Evolutionary conservation across 2,329 filamentous ascomycete genomes (phyloP), one percentile per base, ranked within the genome.

Genomic region (Phaeophleospora eucalypticola): DNA sequence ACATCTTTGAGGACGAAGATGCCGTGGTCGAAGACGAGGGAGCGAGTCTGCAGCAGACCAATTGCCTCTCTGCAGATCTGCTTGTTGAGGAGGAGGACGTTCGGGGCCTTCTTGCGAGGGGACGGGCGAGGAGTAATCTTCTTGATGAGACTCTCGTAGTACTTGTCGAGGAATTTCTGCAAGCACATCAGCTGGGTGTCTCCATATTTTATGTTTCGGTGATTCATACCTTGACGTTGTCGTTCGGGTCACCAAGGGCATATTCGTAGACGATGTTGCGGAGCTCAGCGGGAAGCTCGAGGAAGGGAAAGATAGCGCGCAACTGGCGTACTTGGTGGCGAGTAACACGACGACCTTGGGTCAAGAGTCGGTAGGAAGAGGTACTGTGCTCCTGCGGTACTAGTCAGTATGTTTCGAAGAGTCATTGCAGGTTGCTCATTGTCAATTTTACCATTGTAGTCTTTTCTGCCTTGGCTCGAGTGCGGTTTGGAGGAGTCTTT

Each of bases 21-120:
- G 33, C 63, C 63, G 36, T 64, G 62, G 4, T 60, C 41, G 41
- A 69, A 58, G 14, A 43, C 50, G 40, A 67, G 8, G 17, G 18
- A 16, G 21, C 37, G 40, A n/a, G 17, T 24, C 14, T 19, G 17
- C 34, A 54, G 51, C 8, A 63, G 37, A 36, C 51, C 48, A 1
- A 61, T 46, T 20, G 51, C 60, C 48, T 70, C 68, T 4, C 36
- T 36, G 38, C 52, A 63, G 50, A 67, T 65, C 37, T 67, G 64
- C 21, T 55, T 58, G 49, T 62, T 66, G 52, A 67, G 42, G 7
- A 68, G 56, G 24, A 69, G 55, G 35, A 70, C 56, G 4, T 54
- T 54, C 1, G 62, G 65, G 2, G 60, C 61, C 15, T 33, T 45
- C 29, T 50, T 53, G 2, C 43, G 40, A 3, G 53, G 53, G 44